Evolutionary conservation across 805 yeast genomes (phyloP), one percentile per base, ranked within the genome.

Genomic region (Kuraishia borneana): DNA sequence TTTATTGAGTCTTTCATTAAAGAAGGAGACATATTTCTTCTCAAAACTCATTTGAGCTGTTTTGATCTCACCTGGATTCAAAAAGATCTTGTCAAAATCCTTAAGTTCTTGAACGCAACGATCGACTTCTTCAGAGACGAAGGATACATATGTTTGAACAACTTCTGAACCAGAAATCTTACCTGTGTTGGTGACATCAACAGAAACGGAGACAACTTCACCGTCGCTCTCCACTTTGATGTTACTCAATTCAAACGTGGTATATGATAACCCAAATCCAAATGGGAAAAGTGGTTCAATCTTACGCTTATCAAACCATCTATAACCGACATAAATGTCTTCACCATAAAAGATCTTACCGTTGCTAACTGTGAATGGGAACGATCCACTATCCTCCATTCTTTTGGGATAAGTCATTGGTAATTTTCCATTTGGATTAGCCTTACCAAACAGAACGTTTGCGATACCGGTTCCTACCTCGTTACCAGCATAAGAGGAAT

Each of bases 331-430:
- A 39, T 52, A 65, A 7, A 64, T 55, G 43, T 63, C 70, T 42
- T 77, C 84, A 39, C 69, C 58, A 38, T 67, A 65, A 38, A 65
- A 61, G 35, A 54, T 54, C 44, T 53, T 58, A 9, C 46, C 41
- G 22, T 48, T 50, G 17, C 14, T 20, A 13, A 5, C 14, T 22
- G 56, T 54, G 56, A 58, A 72, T 8, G 21, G 17, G 9, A 18
- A 10, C n/a, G 44, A 36, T 35, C 45, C 37, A 31, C 56, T 64
- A 42, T 50, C 76, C 35, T 46, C 52, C 33, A 54, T 56, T 39
- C 68, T 65, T 44, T 63, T 67, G 12, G 83, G 78, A 41, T 75
- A 63, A 4, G 83, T 73, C 44, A 75, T 73, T 1, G 83, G 81
- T 23, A 76, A 56, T 39, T 67, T 62, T 4, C 83, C 83, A 23